Percentiles rank a stretch among this genome's conserved stretches.
Evolutionary conservation across 2,329 filamentous ascomycete genomes (phyloP).

Genomic region (Neonectria coccinea): DNA sequence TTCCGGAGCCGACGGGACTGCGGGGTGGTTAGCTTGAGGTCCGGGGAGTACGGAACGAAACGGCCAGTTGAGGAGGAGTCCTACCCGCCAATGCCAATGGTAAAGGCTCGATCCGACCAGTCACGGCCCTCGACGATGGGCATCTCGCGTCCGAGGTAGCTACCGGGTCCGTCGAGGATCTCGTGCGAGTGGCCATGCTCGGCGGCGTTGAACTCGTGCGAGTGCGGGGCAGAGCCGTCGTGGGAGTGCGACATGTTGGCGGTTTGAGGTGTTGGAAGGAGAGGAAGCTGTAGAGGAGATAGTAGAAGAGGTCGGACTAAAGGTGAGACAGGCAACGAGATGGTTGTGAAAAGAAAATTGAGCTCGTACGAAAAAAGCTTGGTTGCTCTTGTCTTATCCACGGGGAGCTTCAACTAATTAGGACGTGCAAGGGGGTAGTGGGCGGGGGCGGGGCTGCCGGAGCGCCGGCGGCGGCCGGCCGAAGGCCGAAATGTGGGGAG

Average conservation of each 20-base stretch:
- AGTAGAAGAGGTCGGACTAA: not conserved
- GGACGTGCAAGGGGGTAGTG: not conserved
- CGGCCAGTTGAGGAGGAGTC: slow-evolving; percentile 37
- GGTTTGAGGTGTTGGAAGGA: not conserved
- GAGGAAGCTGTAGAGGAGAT: not conserved
- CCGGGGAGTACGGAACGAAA: not conserved
- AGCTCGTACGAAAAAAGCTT: slow-evolving; percentile 7
- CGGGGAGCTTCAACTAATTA: slow-evolving; percentile 1
- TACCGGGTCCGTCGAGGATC: slow-evolving; percentile 93
- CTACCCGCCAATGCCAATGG: slow-evolving; percentile 97
- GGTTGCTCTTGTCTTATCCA: slow-evolving; percentile 1
- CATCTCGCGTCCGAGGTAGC: slow-evolving; percentile 90
- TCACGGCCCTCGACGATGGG: slow-evolving; percentile 89
- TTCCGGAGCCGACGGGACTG: slow-evolving; percentile 95
- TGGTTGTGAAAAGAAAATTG: slow-evolving; percentile 5
- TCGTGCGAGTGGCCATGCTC: slow-evolving; percentile 97
- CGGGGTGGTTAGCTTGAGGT: not conserved
- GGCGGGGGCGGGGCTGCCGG: slow-evolving; percentile 7
- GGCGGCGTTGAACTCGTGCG: slow-evolving; percentile 67
- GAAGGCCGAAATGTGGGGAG: slow-evolving; percentile 6
- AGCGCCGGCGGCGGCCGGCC: slow-evolving; percentile 11
- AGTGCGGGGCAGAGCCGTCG: slow-evolving; percentile 66
- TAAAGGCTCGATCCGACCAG: slow-evolving; percentile 92
- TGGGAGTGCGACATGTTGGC: slow-evolving; percentile 60
- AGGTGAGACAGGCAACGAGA: too few relatives aligned